phyloP scores from a whole-genome alignment of 2,329 filamentous ascomycete species.

The Cadophora sp. region DNA sequence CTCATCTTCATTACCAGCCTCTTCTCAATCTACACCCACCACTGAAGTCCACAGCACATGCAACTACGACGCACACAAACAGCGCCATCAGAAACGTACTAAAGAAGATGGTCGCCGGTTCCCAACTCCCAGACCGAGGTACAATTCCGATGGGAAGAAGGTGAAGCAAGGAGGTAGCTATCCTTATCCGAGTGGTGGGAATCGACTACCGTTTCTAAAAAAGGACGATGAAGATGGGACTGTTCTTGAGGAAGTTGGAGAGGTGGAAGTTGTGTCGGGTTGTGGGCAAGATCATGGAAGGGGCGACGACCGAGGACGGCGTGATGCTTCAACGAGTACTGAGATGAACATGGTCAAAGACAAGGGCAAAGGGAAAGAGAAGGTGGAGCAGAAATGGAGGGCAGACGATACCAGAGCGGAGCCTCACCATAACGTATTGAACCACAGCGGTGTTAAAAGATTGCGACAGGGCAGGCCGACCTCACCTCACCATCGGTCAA shows the following conservation, averaged over 20 bases:
- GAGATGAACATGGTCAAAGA: not conserved
- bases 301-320: not conserved
- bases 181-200: conserved; percentile 10
- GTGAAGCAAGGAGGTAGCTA: conserved; percentile 1
- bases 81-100: not conserved
- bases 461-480: not conserved
- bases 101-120: conserved; percentile 5
- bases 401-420: not conserved
- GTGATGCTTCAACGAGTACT: not conserved
- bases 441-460: not conserved
- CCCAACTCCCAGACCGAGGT: conserved; percentile 11
- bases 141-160: conserved; percentile 11
- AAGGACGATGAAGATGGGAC: not conserved
- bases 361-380: conserved; percentile 4
- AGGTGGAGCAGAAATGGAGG: no score
- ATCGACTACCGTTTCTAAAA: conserved; percentile 2
- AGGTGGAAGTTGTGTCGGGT: not conserved
- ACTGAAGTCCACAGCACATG: not conserved
- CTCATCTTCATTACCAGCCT: not conserved
- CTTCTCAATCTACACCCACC: not conserved
- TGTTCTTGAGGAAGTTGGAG: not conserved
- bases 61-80: not conserved
- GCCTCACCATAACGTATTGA: not conserved
- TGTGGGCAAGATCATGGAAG: not conserved
- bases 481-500: not conserved